Conservation (phyloP, 2,329 filamentous ascomycete species). For the Venturia effusa region DNA sequence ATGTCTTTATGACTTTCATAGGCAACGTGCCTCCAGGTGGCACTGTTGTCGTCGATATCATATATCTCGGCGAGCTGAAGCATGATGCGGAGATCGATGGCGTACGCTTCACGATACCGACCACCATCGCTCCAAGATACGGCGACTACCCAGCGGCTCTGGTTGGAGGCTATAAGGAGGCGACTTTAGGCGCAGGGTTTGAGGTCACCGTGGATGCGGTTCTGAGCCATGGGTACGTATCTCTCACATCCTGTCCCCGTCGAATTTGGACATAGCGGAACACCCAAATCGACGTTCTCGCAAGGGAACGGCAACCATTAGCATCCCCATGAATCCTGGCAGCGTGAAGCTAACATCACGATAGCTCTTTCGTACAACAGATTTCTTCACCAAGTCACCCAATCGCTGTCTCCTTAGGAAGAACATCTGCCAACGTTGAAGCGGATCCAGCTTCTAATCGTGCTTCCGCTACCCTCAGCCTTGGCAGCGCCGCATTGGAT, state of each 20-base stretch:
- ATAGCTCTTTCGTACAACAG: constrained; percentile 42
- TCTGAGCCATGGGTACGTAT: constrained; percentile 36
- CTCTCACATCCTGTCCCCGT: neutral
- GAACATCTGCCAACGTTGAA: constrained; percentile 35
- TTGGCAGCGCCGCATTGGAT: constrained; percentile 43
- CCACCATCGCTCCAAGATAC: constrained; percentile 56
- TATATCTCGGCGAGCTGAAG: constrained; percentile 60
- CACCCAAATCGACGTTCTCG: too few relatives aligned
- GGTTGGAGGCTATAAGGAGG: constrained; percentile 12
- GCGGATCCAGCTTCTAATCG: constrained; percentile 43
- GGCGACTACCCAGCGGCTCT: constrained; percentile 36
- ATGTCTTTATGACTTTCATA: constrained; percentile 58
- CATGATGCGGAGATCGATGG: constrained; percentile 59
- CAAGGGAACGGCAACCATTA: too few relatives aligned
- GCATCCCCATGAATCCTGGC: too few relatives aligned
- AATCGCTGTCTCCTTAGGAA: constrained; percentile 54
- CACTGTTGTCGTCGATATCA: constrained; percentile 49
- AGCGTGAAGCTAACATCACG: neutral
- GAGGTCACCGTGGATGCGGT: constrained; percentile 49
- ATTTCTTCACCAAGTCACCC: constrained; percentile 59
- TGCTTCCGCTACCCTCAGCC: constrained; percentile 50
- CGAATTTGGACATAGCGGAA: too few relatives aligned
- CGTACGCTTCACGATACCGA: constrained; percentile 59
- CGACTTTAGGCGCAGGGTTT: constrained; percentile 28
- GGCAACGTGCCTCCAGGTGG: constrained; percentile 54